phyloP scores from a whole-genome alignment of 2,329 filamentous ascomycete species.

The Microcyclosporella mali region DNA sequence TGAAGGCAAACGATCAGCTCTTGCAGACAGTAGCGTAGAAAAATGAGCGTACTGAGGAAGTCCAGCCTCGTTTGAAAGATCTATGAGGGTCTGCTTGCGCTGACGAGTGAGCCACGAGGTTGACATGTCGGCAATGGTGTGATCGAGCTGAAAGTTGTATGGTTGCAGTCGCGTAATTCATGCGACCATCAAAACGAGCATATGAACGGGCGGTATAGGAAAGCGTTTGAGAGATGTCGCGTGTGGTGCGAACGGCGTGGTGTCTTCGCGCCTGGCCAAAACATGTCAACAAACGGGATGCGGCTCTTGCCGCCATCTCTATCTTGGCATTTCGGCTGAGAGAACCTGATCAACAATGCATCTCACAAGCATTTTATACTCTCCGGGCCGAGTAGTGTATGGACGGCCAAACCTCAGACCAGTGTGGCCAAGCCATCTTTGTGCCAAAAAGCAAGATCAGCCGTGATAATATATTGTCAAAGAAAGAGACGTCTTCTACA shows the following conservation, averaged over 20 bases:
- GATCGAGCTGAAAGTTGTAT: slow-evolving; percentile 23
- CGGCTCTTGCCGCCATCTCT: too few species aligned
- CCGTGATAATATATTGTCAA: too few species aligned
- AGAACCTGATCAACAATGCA: too few species aligned
- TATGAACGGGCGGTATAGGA: slow-evolving; percentile 8
- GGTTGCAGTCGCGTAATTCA: slow-evolving; percentile 40
- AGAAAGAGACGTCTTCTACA: too few species aligned
- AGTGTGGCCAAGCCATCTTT: too few species aligned
- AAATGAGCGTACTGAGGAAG: slow-evolving; percentile 22
- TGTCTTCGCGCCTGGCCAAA: too few species aligned
- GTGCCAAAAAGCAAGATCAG: too few species aligned
- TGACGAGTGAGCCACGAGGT: slow-evolving; percentile 28
- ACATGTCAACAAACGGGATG: too few species aligned
- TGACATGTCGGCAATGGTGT: slow-evolving; percentile 11
- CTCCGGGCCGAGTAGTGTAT: too few species aligned
- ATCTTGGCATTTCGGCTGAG: too few species aligned
- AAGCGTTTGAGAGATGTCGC: slow-evolving; percentile 5
- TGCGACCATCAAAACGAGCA: slow-evolving; percentile 39
- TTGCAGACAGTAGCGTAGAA: neutral
- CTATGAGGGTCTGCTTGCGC: slow-evolving; percentile 26
- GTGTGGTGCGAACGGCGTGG: neutral
- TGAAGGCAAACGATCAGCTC: slow-evolving; percentile 6
- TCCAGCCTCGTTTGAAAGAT: slow-evolving; percentile 27
- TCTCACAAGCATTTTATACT: too few species aligned
- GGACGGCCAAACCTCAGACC: too few species aligned